A percentile compares a stretch with the other conserved stretches of the same genome.
These are phyloP conservation scores for Penicillium occitanis DNA, from an alignment of 2,329 filamentous ascomycete genomes.

Conservation along the genomic window DNA sequence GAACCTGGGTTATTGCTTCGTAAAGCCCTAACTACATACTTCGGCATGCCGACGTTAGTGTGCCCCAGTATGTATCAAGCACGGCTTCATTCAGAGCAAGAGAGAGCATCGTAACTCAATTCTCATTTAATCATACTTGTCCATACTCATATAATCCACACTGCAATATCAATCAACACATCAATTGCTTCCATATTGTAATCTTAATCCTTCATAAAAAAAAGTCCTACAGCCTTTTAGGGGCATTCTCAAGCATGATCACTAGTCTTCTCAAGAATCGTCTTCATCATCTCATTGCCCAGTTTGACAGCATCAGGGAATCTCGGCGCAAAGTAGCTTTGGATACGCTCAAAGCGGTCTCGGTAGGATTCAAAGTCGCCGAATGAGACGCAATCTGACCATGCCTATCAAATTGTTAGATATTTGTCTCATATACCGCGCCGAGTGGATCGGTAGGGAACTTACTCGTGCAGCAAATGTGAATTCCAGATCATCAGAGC, in stretches of 20 bases:
- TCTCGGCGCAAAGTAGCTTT: conserved; percentile 84
- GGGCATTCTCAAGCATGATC: background rate
- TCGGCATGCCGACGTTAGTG: background rate
- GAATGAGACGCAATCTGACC: conserved; percentile 89
- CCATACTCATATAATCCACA: background rate
- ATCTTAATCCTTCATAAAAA: background rate
- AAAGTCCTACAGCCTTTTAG: background rate
- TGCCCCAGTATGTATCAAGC: background rate
- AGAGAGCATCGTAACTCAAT: background rate
- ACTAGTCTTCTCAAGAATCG: conserved; percentile 76
- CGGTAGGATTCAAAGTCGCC: conserved; percentile 92
- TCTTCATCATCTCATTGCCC: conserved; percentile 96
- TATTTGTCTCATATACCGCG: no score
- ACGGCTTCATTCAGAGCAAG: background rate
- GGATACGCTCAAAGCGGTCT: conserved; percentile 86
- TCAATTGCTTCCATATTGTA: background rate
- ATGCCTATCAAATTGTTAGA: conserved; percentile 47
- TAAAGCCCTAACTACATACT: background rate
- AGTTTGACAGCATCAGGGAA: conserved; percentile 84
- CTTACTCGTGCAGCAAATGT: conserved; percentile 82
- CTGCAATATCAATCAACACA: background rate
- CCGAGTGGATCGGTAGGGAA: no score
- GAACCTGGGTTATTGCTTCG: no score
- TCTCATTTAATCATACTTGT: background rate
- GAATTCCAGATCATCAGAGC: conserved; percentile 95